Percentiles rank a stretch among this genome's conserved stretches.
Evolutionary conservation across 495 filamentous ascomycete species (phyloP).

Genomic region (Thozetella sp.): DNA sequence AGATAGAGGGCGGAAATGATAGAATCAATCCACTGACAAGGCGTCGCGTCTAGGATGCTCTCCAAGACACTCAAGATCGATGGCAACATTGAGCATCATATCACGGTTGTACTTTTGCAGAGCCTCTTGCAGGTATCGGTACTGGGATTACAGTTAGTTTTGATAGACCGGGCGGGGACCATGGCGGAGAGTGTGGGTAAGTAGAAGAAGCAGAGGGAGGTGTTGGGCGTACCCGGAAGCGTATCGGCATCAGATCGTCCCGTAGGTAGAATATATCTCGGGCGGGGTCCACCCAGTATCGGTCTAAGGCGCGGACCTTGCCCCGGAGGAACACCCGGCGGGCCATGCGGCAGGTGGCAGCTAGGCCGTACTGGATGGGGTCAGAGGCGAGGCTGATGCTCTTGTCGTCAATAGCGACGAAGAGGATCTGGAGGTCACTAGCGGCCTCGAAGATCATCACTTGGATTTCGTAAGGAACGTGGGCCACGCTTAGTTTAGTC

Average conservation of each 20-base stretch:
- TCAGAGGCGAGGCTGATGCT: not conserved
- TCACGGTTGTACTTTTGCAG: not conserved
- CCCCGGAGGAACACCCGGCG: slow-evolving; percentile 8
- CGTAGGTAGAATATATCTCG: slow-evolving; percentile 18
- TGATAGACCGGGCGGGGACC: not conserved
- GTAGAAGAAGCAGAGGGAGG: not conserved
- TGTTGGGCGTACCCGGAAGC: not conserved
- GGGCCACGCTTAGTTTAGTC: slow-evolving; percentile 5
- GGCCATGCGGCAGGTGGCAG: slow-evolving; percentile 10
- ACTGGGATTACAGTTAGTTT: not conserved
- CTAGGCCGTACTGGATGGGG: slow-evolving; percentile 5
- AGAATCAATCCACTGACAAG: too few species aligned
- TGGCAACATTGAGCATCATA: slow-evolving; percentile 13
- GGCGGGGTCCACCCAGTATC: slow-evolving; percentile 11
- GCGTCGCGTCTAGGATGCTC: slow-evolving; percentile 5
- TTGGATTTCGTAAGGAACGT: slow-evolving; percentile 15
- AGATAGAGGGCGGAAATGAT: too few species aligned
- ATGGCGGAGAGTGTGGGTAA: not conserved
- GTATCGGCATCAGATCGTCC: slow-evolving; percentile 5
- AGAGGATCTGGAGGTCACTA: slow-evolving; percentile 9
- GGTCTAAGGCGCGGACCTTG: slow-evolving; percentile 4
- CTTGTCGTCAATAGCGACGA: slow-evolving; percentile 7
- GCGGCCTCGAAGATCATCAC: slow-evolving; percentile 14
- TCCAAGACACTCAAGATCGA: slow-evolving; percentile 14
- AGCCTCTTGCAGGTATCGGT: not conserved